Evolutionary conservation across 2,329 filamentous ascomycete species (phyloP).

Genomic region (Zymoseptoria brevis): DNA sequence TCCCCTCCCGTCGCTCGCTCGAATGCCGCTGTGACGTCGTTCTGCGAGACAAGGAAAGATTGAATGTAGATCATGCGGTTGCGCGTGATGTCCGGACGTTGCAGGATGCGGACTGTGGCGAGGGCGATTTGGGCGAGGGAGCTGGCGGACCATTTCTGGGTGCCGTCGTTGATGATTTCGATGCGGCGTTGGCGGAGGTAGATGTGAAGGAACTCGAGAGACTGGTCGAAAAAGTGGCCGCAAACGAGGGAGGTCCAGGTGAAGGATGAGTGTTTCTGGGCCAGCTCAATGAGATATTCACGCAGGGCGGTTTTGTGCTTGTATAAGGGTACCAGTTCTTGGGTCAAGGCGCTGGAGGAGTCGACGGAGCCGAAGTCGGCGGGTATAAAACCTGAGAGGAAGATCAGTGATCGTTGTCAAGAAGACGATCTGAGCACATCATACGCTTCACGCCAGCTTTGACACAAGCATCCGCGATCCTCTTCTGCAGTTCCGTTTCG

Average conservation of each 20-base stretch:
- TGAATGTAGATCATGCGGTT: slow-evolving; percentile 53
- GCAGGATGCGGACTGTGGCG: slow-evolving; percentile 45
- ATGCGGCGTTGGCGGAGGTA: slow-evolving; percentile 43
- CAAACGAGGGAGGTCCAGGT: slow-evolving; percentile 54
- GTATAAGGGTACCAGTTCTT: slow-evolving; percentile 44
- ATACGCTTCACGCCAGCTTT: slow-evolving; percentile 50
- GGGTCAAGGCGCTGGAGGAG: slow-evolving; percentile 30
- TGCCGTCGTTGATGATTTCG: slow-evolving; percentile 50
- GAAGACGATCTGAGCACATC: background rate
- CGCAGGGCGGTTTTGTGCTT: slow-evolving; percentile 41
- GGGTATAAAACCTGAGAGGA: slow-evolving; percentile 43
- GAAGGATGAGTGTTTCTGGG: slow-evolving; percentile 35
- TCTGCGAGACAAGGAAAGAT: slow-evolving; percentile 51
- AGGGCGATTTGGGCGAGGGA: slow-evolving; percentile 46
- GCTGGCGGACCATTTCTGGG: slow-evolving; percentile 44
- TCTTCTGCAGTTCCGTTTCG: slow-evolving; percentile 39
- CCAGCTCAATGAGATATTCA: slow-evolving; percentile 44
- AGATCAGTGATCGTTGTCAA: background rate
- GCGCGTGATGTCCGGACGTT: slow-evolving; percentile 43
- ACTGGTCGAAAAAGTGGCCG: slow-evolving; percentile 57
- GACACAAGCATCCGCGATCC: slow-evolving; percentile 51
- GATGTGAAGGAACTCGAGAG: slow-evolving; percentile 48
- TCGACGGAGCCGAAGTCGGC: slow-evolving; percentile 49
- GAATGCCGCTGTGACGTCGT: slow-evolving; percentile 46
- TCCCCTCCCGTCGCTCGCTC: slow-evolving; percentile 44